These are phyloP conservation scores for Emmonsiellopsis sp. DNA, from an alignment of 2,329 filamentous ascomycete genomes.

Conservation along the genomic window DNA sequence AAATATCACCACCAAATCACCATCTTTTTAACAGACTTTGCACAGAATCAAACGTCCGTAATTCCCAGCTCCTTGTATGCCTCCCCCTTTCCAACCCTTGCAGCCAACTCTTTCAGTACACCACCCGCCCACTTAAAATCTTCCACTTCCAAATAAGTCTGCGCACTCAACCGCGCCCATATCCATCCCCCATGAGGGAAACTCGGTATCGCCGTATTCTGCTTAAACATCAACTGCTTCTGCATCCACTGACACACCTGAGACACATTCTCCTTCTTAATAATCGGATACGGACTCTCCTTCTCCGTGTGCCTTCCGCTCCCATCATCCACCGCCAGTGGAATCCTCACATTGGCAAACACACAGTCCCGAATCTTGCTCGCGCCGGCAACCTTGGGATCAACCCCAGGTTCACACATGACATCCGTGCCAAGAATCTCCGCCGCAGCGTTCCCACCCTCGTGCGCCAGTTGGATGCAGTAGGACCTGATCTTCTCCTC, in stretches of 20 bases:
- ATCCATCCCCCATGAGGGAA: slow-evolving; percentile 51
- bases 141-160: slow-evolving; percentile 70
- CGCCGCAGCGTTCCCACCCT: slow-evolving; percentile 54
- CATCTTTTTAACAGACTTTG: slow-evolving; percentile 12
- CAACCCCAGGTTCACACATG: slow-evolving; percentile 44
- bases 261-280: slow-evolving; percentile 31
- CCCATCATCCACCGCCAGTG: slow-evolving; percentile 40
- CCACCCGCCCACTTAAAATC: slow-evolving; percentile 66
- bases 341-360: slow-evolving; percentile 65
- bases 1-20: neutral
- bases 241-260: slow-evolving; percentile 50
- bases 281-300: slow-evolving; percentile 12
- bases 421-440: slow-evolving; percentile 58
- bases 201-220: slow-evolving; percentile 61
- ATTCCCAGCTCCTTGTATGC: slow-evolving; percentile 1
- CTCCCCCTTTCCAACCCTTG: slow-evolving; percentile 40
- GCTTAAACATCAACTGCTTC: slow-evolving; percentile 44
- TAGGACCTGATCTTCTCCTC: slow-evolving; percentile 62
- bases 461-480: slow-evolving; percentile 50
- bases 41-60: neutral
- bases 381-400: slow-evolving; percentile 12
- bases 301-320: slow-evolving; percentile 8
- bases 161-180: slow-evolving; percentile 67
- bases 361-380: slow-evolving; percentile 51
- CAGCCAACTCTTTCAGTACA: slow-evolving; percentile 49